A percentile compares a stretch with the other conserved stretches of the same genome.
phyloP scores from a whole-genome alignment of 768 basidiomycete genomes.

The Mycena kentingensis region DNA sequence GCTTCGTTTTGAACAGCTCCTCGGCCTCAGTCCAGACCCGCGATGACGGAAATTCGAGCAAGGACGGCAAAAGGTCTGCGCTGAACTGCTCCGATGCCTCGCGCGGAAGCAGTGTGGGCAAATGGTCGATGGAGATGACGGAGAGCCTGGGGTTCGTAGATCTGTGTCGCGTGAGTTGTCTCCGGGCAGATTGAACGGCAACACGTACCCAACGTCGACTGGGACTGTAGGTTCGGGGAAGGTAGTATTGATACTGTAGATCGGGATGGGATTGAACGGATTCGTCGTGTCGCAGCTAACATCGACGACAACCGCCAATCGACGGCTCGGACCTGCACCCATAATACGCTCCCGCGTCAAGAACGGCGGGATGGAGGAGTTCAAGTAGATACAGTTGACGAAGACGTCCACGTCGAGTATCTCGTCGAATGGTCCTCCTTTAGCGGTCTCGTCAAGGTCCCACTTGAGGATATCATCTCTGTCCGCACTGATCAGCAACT shows the following conservation, averaged over 20 bases:
- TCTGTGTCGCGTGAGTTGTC: slow-evolving; percentile 37
- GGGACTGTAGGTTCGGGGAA: slow-evolving; percentile 90
- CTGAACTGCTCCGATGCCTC: slow-evolving; percentile 98
- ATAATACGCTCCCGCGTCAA: slow-evolving; percentile 68
- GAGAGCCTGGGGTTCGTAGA: slow-evolving; percentile 67
- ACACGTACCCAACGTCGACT: slow-evolving; percentile 70
- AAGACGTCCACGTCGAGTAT: slow-evolving; percentile 97
- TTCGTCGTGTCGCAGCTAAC: slow-evolving; percentile 99
- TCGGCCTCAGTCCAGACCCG: slow-evolving; percentile 81
- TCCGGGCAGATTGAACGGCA: slow-evolving; percentile 16
- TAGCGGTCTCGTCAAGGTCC: slow-evolving; percentile 96
- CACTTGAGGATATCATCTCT: slow-evolving; percentile 96
- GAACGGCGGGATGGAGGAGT: slow-evolving; percentile 83
- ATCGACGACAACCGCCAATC: slow-evolving; percentile 85
- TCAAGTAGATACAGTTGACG: slow-evolving; percentile 98
- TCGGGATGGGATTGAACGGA: slow-evolving; percentile 95
- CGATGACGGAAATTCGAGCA: slow-evolving; percentile 66
- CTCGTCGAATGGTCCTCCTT: slow-evolving; percentile 94
- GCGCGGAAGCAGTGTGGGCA: slow-evolving; percentile 91
- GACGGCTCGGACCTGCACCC: slow-evolving; percentile 67
- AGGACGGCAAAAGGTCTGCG: slow-evolving; percentile 77
- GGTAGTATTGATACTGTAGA: slow-evolving; percentile 92
- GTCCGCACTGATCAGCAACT: slow-evolving; percentile 16
- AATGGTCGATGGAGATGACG: slow-evolving; percentile 94
- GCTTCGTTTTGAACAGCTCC: slow-evolving; percentile 68